Conservation (phyloP, 2,329 filamentous ascomycete species). For the Cercospora sp. region DNA sequence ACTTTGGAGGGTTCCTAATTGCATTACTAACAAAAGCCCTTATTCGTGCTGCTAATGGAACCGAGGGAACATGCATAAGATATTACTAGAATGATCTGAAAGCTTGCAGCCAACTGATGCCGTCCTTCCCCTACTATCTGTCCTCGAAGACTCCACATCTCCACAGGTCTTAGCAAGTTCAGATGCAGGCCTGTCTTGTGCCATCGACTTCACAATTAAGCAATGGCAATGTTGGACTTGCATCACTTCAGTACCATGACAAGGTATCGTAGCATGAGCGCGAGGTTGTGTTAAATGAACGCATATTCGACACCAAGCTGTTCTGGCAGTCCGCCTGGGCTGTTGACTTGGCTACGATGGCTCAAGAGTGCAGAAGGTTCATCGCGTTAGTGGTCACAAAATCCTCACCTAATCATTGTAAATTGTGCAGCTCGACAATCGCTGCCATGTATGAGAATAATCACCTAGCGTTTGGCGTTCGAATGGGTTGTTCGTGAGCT, state of each 20-base stretch:
- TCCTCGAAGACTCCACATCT: not conserved
- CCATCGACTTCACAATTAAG: not conserved
- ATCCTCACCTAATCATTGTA: not conserved
- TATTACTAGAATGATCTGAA: not conserved
- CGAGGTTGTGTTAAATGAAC: not conserved
- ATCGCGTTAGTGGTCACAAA: not conserved
- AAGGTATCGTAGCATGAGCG: not conserved
- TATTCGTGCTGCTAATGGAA: not conserved
- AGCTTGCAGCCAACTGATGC: not conserved
- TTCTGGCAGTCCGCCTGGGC: not conserved
- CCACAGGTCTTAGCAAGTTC: not conserved
- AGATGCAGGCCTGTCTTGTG: not conserved
- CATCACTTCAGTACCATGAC: not conserved
- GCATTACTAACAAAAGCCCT: not conserved
- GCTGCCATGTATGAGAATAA: not conserved
- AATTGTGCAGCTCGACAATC: not conserved
- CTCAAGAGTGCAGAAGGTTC: not conserved
- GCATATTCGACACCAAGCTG: not conserved
- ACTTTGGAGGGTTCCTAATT: not conserved
- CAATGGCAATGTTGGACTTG: not conserved
- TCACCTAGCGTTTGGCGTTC: not conserved
- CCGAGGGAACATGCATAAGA: not conserved
- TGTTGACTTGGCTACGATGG: not conserved
- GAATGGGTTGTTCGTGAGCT: not conserved
- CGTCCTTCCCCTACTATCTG: not conserved